Conservation (phyloP, 352 stramenopile genomes). For the Phytopythium sindhum region DNA sequence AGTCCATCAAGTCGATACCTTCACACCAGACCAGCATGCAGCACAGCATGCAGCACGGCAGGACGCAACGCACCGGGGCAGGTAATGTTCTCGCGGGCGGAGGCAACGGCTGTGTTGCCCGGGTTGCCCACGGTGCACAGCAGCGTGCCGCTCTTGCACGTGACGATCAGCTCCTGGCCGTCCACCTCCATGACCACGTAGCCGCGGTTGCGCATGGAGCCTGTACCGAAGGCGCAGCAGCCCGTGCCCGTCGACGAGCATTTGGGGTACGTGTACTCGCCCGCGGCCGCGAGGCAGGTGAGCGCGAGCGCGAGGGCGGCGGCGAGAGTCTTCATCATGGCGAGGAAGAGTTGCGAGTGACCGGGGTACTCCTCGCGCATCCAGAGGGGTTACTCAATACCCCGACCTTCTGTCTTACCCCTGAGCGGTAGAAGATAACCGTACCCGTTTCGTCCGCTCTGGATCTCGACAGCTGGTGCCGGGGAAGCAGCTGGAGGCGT, state of each 20-base stretch:
- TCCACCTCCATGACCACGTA: constrained; percentile 49
- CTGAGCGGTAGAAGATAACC: neutral
- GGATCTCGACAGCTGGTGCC: neutral
- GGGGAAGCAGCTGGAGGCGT: neutral
- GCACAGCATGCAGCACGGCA: no score
- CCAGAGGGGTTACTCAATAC: no score
- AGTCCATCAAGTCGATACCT: no score
- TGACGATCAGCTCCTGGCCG: constrained; percentile 56
- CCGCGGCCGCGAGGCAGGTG: constrained; percentile 4
- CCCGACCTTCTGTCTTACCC: neutral
- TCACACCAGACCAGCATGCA: no score
- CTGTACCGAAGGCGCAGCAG: constrained; percentile 54
- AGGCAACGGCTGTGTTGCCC: constrained; percentile 35
- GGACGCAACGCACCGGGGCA: constrained; percentile 36
- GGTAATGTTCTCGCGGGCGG: constrained; percentile 29
- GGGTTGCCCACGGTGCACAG: constrained; percentile 62
- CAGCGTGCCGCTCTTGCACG: constrained; percentile 48
- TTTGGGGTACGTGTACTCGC: constrained; percentile 45
- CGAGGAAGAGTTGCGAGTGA: constrained; percentile 10
- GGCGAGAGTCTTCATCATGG: constrained; percentile 22
- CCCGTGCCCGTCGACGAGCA: constrained; percentile 35
- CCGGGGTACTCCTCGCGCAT: no score
- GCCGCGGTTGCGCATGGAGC: constrained; percentile 54
- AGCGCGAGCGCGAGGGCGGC: constrained; percentile 18
- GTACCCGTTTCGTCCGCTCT: neutral